Conservation (phyloP, 306 rosid species). For the Rosa multiflora region DNA sequence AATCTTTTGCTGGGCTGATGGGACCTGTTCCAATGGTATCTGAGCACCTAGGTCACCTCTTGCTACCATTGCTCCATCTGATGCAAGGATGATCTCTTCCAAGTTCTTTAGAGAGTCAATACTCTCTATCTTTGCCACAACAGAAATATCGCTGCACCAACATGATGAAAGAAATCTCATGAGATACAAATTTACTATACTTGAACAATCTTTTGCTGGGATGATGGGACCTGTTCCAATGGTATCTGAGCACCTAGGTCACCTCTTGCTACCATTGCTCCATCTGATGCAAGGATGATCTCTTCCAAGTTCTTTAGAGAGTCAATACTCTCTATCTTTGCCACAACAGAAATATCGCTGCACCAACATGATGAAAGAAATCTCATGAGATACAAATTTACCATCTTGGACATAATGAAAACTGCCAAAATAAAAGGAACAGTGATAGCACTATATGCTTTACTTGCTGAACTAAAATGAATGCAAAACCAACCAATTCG, state of each 20-base stretch:
- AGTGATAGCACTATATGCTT: not conserved
- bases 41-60: too few species aligned
- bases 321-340: slow-evolving; percentile 97
- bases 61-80: too few species aligned
- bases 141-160: too few species aligned
- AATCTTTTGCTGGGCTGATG: too few species aligned
- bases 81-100: too few species aligned
- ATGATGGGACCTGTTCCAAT: too few species aligned
- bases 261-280: slow-evolving; percentile 99
- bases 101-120: too few species aligned
- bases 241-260: slow-evolving; percentile 99
- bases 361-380: slow-evolving; percentile 25
- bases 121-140: too few species aligned
- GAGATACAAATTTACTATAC: too few species aligned
- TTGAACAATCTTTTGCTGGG: too few species aligned
- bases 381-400: slow-evolving; percentile 5
- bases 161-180: too few species aligned
- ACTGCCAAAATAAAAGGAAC: not conserved
- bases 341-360: slow-evolving; percentile 83
- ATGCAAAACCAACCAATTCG: not conserved
- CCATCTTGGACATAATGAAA: slow-evolving; percentile 10
- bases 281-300: slow-evolving; percentile 86
- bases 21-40: too few species aligned
- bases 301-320: slow-evolving; percentile 95
- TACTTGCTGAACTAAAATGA: not conserved